phyloP scores from a whole-genome alignment of 345 rosid species.

The Boechera stricta region DNA sequence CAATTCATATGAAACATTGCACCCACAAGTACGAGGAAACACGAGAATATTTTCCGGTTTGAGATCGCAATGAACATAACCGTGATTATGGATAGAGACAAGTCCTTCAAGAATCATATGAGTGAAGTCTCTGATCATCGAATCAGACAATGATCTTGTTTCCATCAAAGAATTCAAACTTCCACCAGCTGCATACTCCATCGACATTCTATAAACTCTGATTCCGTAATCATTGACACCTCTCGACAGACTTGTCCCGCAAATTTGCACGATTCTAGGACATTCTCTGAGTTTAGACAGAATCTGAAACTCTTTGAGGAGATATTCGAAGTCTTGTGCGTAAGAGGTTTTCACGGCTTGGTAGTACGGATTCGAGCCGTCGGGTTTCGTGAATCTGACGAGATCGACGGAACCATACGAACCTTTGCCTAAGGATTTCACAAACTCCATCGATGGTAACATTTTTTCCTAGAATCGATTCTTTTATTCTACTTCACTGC shows the following conservation, averaged over 20 bases:
- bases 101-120: constrained; percentile 40
- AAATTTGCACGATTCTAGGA: constrained; percentile 18
- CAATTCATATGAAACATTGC: neutral
- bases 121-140: constrained; percentile 31
- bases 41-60: constrained; percentile 36
- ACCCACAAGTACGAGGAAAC: constrained; percentile 18
- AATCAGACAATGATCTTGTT: neutral
- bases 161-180: constrained; percentile 24
- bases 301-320: constrained; percentile 33
- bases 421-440: constrained; percentile 27
- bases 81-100: constrained; percentile 16
- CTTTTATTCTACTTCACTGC: neutral
- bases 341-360: constrained; percentile 22
- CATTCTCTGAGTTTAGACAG: constrained; percentile 22
- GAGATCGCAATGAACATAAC: constrained; percentile 42
- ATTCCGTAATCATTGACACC: constrained; percentile 4
- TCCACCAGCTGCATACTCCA: constrained; percentile 42
- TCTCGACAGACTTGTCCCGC: neutral
- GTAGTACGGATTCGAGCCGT: constrained; percentile 21
- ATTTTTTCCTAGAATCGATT: neutral
- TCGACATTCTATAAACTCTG: constrained; percentile 24
- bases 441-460: constrained; percentile 30
- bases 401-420: constrained; percentile 37
- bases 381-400: neutral
- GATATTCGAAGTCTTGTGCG: constrained; percentile 18